Evolutionary conservation across 495 filamentous ascomycete species (phyloP), one percentile per base, ranked within the genome.

Genomic region (Hypoxylon rickii): DNA sequence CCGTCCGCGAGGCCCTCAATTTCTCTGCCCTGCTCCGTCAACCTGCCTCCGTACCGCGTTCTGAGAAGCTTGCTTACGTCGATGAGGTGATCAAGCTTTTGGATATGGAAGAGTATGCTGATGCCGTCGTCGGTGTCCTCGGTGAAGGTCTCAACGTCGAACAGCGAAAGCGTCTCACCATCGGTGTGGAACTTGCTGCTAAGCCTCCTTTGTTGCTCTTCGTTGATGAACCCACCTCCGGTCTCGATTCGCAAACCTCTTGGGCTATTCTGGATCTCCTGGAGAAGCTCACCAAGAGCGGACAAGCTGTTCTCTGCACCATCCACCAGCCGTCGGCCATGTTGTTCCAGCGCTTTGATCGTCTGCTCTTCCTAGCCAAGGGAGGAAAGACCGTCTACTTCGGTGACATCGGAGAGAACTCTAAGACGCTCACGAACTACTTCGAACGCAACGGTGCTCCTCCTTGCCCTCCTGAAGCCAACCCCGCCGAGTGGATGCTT

Each of bases 401-500:
- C 67, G 92, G 92, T 50, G 87, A 91, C 4, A 91, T 96, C 43
- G 91, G 91, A 26, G 77, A 89, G 55, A 88, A 90, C 75, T 90
- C 89, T 0, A 78, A 79, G 18, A 87, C 77, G 13, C 70, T 96
- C 56, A 81, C 83, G 1, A 79, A 70, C 57, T 96, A 96, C 72
- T 96, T 96, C 59, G 88, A 94, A 71, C 76, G 78, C 40, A 87
- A 92, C 64, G 87, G 92, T 39, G 89, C 87, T 3, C 73, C 78
- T 15, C 77, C 83, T 34, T 96, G 91, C 70, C 88, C 88, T 2
- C 56, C 66, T 2, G 85, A 88, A 12, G 88, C 89, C n/a, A 97
- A 89, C 72, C 91, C 91, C 20, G 93, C 93, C 15, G 93, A 97
- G 73, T 96, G 89, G 89, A 96, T 97, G 89, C 78, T 97, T 29